Evolutionary conservation across 2,329 filamentous ascomycete species (phyloP).

Genomic region (Talaromyces islandicus): DNA sequence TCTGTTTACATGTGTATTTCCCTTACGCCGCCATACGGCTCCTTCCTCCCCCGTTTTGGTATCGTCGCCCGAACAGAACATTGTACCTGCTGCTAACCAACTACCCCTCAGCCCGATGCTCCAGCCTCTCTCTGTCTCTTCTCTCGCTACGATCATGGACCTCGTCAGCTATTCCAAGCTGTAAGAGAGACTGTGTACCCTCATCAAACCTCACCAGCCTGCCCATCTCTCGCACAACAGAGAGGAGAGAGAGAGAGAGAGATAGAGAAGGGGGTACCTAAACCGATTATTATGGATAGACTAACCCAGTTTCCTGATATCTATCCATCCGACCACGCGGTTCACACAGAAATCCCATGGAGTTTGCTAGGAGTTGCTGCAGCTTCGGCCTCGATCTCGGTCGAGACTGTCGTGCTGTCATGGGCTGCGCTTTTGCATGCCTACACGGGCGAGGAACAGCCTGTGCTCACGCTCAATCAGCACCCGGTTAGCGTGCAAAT

Average conservation of each 20-base stretch:
- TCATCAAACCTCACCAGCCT: background rate
- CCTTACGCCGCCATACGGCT: background rate
- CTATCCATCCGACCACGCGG: constrained; percentile 13
- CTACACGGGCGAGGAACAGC: constrained; percentile 26
- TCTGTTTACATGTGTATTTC: background rate
- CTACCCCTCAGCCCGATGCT: constrained; percentile 6
- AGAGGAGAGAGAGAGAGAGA: background rate
- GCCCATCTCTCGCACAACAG: too few species aligned
- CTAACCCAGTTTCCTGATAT: constrained; percentile 18
- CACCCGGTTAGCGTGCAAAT: constrained; percentile 22
- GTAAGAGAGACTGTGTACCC: background rate
- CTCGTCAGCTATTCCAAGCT: background rate
- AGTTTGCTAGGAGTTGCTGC: constrained; percentile 6
- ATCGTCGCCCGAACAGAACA: background rate
- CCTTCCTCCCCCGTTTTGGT: background rate
- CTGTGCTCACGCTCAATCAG: constrained; percentile 25
- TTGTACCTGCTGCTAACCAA: background rate
- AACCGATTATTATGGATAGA: constrained; percentile 16
- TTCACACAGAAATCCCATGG: constrained; percentile 14
- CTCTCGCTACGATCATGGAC: background rate
- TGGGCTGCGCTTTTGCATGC: constrained; percentile 26
- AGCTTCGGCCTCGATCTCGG: constrained; percentile 13
- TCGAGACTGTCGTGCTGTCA: constrained; percentile 17
- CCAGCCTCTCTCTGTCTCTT: background rate
- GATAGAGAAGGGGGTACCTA: background rate